phyloP scores from a whole-genome alignment of 2,329 filamentous ascomycete species.

The Fusarium clavum region DNA sequence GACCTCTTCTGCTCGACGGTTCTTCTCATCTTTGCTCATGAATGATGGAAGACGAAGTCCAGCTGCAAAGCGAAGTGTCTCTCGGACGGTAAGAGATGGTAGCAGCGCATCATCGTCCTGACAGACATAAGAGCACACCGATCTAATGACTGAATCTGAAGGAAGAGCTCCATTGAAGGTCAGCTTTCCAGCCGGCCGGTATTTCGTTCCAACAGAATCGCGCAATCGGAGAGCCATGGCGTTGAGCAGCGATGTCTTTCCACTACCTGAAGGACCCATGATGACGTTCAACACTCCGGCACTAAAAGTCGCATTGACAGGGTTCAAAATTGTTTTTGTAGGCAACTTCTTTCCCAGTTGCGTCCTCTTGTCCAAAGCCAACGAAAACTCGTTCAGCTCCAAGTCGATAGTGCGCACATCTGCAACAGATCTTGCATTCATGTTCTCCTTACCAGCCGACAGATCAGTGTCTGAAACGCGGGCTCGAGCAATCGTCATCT shows the following conservation, averaged over 20 bases:
- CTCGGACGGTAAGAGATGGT: slow-evolving; percentile 79
- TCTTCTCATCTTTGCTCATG: slow-evolving; percentile 76
- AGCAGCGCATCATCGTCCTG: slow-evolving; percentile 82
- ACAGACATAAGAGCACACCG: slow-evolving; percentile 80
- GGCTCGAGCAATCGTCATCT: slow-evolving; percentile 76
- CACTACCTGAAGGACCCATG: slow-evolving; percentile 83
- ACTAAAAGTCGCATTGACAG: slow-evolving; percentile 73
- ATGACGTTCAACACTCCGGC: slow-evolving; percentile 79
- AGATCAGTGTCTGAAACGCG: slow-evolving; percentile 69
- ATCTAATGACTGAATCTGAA: slow-evolving; percentile 75
- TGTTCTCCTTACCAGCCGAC: slow-evolving; percentile 77
- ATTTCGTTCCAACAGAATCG: slow-evolving; percentile 70
- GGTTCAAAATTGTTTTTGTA: slow-evolving; percentile 71
- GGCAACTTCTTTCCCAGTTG: slow-evolving; percentile 63
- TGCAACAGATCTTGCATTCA: slow-evolving; percentile 64
- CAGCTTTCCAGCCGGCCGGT: slow-evolving; percentile 71
- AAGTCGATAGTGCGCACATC: slow-evolving; percentile 72
- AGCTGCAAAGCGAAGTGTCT: slow-evolving; percentile 78
- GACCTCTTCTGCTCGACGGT: slow-evolving; percentile 75
- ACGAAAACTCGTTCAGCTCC: slow-evolving; percentile 70
- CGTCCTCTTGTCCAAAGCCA: slow-evolving; percentile 72
- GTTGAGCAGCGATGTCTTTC: slow-evolving; percentile 81
- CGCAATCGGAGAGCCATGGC: slow-evolving; percentile 76
- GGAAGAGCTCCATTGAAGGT: slow-evolving; percentile 77
- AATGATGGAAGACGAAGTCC: slow-evolving; percentile 76